These are phyloP conservation scores for Nephelium lappaceum DNA, from an alignment of 345 rosid species.

Conservation along the genomic window DNA sequence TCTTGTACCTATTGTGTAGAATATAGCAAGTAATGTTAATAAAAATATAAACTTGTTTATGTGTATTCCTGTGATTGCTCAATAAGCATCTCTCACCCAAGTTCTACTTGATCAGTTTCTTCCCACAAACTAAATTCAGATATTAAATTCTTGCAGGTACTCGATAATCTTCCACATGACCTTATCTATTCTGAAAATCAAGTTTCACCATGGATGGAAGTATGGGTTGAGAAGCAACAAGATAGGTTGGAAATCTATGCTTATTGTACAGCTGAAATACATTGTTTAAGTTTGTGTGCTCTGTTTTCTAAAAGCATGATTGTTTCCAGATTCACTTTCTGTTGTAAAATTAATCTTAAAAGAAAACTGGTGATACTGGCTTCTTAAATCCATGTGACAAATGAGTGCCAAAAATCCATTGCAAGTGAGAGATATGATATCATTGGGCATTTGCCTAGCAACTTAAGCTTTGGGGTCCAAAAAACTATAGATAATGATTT, in stretches of 20 bases:
- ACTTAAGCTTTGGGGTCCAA: not conserved
- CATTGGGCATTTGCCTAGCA: not conserved
- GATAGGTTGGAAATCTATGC: slow-evolving; percentile 49
- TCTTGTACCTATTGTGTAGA: not conserved
- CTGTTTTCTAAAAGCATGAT: not conserved
- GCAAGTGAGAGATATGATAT: not conserved
- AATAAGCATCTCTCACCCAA: not conserved
- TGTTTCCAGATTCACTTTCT: not conserved
- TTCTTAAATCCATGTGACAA: not conserved
- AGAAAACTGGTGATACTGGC: not conserved
- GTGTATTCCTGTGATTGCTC: not conserved
- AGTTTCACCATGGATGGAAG: slow-evolving; percentile 92
- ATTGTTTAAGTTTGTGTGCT: not conserved
- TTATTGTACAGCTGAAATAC: slow-evolving; percentile 1
- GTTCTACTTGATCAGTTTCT: slow-evolving; percentile 11
- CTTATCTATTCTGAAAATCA: slow-evolving; percentile 82
- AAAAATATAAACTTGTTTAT: slow-evolving; percentile 9
- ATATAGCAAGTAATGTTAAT: slow-evolving; percentile 7
- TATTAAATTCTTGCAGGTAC: slow-evolving; percentile 59
- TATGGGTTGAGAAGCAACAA: slow-evolving; percentile 76
- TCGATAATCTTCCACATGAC: slow-evolving; percentile 99
- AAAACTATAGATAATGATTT: not conserved
- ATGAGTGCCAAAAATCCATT: not conserved
- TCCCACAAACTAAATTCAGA: not conserved
- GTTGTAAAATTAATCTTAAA: not conserved